A percentile compares a stretch with the other conserved stretches of the same genome.
Evolutionary conservation across 2,329 filamentous ascomycete genomes (phyloP).

Genomic region (Cordyceps cateniannulata): DNA sequence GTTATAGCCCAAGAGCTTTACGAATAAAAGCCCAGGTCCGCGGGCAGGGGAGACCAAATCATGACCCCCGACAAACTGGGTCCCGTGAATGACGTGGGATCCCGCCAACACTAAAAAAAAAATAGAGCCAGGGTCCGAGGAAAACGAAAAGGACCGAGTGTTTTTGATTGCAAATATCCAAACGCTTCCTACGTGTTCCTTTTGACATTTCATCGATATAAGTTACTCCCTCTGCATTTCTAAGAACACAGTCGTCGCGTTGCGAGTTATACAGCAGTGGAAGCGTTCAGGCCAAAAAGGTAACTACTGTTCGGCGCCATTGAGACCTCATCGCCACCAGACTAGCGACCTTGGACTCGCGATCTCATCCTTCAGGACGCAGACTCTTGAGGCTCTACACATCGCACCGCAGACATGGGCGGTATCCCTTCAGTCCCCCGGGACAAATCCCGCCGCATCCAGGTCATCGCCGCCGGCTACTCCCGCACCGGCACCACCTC

Average conservation of each 20-base stretch:
- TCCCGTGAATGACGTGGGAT: not conserved
- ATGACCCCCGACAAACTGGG: not conserved
- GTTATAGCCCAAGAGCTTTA: too few species aligned
- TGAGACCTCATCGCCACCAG: too few species aligned
- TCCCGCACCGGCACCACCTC: constrained; percentile 45
- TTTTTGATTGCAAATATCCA: not conserved
- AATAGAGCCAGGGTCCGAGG: not conserved
- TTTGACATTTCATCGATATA: too few species aligned
- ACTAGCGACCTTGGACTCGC: too few species aligned
- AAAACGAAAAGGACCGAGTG: not conserved
- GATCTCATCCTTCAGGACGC: too few species aligned
- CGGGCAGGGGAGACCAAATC: not conserved
- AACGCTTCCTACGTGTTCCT: not conserved
- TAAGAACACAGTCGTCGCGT: too few species aligned
- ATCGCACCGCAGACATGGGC: constrained; percentile 18
- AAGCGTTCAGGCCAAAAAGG: too few species aligned
- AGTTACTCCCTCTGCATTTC: too few species aligned
- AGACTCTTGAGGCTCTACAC: too few species aligned
- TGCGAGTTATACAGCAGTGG: too few species aligned
- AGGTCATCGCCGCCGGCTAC: constrained; percentile 37
- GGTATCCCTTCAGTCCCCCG: constrained; percentile 25
- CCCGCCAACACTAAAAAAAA: not conserved
- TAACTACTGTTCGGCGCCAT: too few species aligned
- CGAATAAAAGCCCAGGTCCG: not conserved
- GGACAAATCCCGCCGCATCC: constrained; percentile 25